phyloP scores from a whole-genome alignment of 1,284 basidiomycete species.

The Pisolithus thermaeus region DNA sequence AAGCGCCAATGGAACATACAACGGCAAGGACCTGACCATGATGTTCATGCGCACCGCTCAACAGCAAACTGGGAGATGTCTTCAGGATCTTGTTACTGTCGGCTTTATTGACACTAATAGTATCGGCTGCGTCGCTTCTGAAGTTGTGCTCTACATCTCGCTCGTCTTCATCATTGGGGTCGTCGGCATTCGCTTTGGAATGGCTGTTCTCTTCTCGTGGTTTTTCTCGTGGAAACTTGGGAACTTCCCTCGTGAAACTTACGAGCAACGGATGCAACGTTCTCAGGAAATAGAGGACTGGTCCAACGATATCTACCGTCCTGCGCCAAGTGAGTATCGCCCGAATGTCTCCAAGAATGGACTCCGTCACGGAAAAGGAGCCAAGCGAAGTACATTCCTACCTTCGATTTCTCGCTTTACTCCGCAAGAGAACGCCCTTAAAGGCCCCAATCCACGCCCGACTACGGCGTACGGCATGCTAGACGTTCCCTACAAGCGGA shows the following conservation, averaged over 20 bases:
- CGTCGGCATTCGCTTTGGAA: constrained; percentile 90
- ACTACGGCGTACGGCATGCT: constrained; percentile 72
- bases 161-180: constrained; percentile 98
- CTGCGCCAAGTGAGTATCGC: constrained; percentile 87
- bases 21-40: constrained; percentile 84
- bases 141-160: constrained; percentile 92
- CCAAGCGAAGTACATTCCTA: constrained; percentile 63
- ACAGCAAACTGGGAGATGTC: constrained; percentile 69
- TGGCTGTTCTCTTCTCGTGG: constrained; percentile 98
- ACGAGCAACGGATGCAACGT: constrained; percentile 90
- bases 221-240: constrained; percentile 94
- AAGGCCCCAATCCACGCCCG: constrained; percentile 59
- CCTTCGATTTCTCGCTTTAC: constrained; percentile 86
- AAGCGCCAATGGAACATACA: constrained; percentile 65
- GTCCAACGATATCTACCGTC: constrained; percentile 93
- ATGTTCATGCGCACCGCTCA: constrained; percentile 65
- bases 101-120: constrained; percentile 93
- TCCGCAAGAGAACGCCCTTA: constrained; percentile 66
- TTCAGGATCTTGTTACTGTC: constrained; percentile 81
- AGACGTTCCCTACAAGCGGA: constrained; percentile 60
- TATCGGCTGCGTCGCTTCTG: constrained; percentile 94
- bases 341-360: constrained; percentile 82
- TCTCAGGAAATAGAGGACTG: constrained; percentile 92
- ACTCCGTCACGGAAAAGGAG: constrained; percentile 45
- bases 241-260: constrained; percentile 90